Conservation (phyloP, 306 rosid species). For the Vigna angularis region DNA sequence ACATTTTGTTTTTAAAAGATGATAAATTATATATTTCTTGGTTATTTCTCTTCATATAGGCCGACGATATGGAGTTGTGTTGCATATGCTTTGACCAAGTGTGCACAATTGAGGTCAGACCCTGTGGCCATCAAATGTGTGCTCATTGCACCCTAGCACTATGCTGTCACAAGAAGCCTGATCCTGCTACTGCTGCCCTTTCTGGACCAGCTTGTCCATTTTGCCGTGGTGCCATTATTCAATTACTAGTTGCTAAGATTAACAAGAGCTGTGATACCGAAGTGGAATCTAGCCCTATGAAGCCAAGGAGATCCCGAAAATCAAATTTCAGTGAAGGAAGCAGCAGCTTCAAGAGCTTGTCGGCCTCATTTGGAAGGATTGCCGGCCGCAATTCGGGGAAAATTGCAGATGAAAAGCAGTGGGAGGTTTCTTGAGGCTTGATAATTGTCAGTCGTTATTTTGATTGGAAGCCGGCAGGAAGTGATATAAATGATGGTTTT, state of each 20-base stretch:
- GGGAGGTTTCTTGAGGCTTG: slow-evolving; percentile 52
- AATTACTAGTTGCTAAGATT: slow-evolving; percentile 67
- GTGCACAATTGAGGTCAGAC: slow-evolving; percentile 85
- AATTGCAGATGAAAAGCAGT: slow-evolving; percentile 54
- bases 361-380: slow-evolving; percentile 74
- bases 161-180: slow-evolving; percentile 90
- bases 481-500: slow-evolving; percentile 29
- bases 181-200: slow-evolving; percentile 53
- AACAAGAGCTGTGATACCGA: slow-evolving; percentile 56
- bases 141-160: slow-evolving; percentile 86
- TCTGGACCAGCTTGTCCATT: slow-evolving; percentile 80
- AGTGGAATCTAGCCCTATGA: slow-evolving; percentile 64
- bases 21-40: slow-evolving; percentile 30
- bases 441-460: slow-evolving; percentile 23
- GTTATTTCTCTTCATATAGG: slow-evolving; percentile 56
- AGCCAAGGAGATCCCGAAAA: slow-evolving; percentile 78
- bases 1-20: background rate
- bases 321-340: slow-evolving; percentile 89
- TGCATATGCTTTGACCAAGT: slow-evolving; percentile 91
- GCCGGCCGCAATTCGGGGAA: slow-evolving; percentile 66
- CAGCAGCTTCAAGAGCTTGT: slow-evolving; percentile 87
- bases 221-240: slow-evolving; percentile 74
- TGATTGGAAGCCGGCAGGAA: slow-evolving; percentile 21
- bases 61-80: slow-evolving; percentile 69
- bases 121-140: slow-evolving; percentile 96